These are phyloP conservation scores for Boletus reticuloceps DNA, from an alignment of 768 basidiomycete genomes.

Conservation along the genomic window DNA sequence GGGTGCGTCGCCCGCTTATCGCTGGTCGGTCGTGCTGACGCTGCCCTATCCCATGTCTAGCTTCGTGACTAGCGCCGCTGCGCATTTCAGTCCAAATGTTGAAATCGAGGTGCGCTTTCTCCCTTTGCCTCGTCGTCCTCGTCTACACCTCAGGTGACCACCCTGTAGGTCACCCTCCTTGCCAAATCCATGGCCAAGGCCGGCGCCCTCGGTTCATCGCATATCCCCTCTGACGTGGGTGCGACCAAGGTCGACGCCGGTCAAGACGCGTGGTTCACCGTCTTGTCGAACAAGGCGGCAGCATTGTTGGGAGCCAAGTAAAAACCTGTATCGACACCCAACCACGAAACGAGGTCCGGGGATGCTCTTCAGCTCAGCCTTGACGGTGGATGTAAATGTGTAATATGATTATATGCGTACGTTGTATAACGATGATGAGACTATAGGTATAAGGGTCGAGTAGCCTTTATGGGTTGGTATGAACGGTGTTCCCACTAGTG, in stretches of 20 bases:
- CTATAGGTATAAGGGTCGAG: too few relatives aligned
- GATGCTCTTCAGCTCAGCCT: too few relatives aligned
- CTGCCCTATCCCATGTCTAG: conserved; percentile 22
- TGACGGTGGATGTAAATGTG: too few relatives aligned
- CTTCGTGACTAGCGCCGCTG: conserved; percentile 34
- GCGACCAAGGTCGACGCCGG: conserved; percentile 38
- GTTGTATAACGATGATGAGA: too few relatives aligned
- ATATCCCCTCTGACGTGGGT: conserved; percentile 42
- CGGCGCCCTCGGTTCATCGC: conserved; percentile 51
- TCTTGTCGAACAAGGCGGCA: conserved; percentile 55
- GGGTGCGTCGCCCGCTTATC: conserved; percentile 34
- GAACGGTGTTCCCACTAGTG: too few relatives aligned
- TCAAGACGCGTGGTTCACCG: conserved; percentile 43
- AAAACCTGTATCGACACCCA: background rate
- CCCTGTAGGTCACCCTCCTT: conserved; percentile 45
- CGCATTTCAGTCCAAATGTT: conserved; percentile 35
- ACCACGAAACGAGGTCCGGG: too few relatives aligned
- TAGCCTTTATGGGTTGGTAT: too few relatives aligned
- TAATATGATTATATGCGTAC: background rate
- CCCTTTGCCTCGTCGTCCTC: background rate
- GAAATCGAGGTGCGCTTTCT: conserved; percentile 44
- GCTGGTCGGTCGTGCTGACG: too few relatives aligned
- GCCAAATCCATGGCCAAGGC: conserved; percentile 54
- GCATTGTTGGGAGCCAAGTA: conserved; percentile 34
- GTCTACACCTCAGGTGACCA: background rate